Base-by-base conservation (phyloP, 73 alveolate genomes). In the Paramecium caudatum region DNA sequence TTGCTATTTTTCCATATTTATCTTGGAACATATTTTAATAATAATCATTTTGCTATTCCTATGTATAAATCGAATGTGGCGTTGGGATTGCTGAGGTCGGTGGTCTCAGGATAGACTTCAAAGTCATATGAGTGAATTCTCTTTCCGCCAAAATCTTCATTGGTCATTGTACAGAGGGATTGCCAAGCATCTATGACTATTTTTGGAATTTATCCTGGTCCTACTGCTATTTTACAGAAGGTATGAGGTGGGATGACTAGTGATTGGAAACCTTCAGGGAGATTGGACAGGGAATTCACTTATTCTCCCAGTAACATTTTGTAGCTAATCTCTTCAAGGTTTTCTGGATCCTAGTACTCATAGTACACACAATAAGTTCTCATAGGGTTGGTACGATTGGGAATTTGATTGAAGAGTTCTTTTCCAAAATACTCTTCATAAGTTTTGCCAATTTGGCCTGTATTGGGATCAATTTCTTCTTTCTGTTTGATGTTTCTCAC, bases 1-100 rank as follows among this genome's bases (percentile, higher is more conserved):
- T 68, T 32, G 37, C 84, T 32, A 43, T 32, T 68, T 37, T 32
- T 68, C 84, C 84, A 34, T 68, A 68, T 68, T 55, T 55, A 55
- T 55, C 80, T 55, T 55, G 30, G 30, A 55, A 55, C 80, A 55
- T 55, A 55, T 10, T 55, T 27, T 10, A 27, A 55, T 55, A 55
- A 27, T 49, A 21, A 16, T 21, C 70, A 21, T 55, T n/a, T n/a
- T n/a, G n/a, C n/a, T n/a, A n/a, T n/a, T n/a, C n/a, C n/a, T n/a
- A n/a, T n/a, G n/a, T n/a, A n/a, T n/a, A n/a, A n/a, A n/a, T n/a
- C n/a, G n/a, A n/a, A n/a, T n/a, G n/a, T n/a, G n/a, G n/a, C n/a
- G n/a, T n/a, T n/a, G n/a, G n/a, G n/a, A n/a, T n/a, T n/a, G n/a
- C n/a, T n/a, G n/a, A n/a, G n/a, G n/a, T n/a, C n/a, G n/a, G n/a